Base-by-base conservation (phyloP, 176 grass and related monocot genomes). In the Rhynchospora pubera region DNA sequence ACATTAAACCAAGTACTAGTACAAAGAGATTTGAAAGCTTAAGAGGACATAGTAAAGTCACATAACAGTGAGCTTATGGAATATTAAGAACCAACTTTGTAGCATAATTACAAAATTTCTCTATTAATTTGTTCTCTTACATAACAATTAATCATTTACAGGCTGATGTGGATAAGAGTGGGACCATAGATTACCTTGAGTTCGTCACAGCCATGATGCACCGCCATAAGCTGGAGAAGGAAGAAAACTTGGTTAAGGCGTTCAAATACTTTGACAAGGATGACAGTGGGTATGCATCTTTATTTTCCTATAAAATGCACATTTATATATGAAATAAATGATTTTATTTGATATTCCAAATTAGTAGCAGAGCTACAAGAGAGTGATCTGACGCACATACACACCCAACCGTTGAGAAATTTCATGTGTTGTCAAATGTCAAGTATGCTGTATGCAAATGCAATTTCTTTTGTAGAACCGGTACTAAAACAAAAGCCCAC, bases 241-340 rank as follows among this genome's bases (percentile, higher is more conserved):
- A 30, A 16, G 59, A 53, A 39, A 52, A 65, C 19, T 26, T 85
- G 60, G 13, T 65, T 46, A 85, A 85, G 62, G 84, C 84, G 26
- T 86, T 86, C 18, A 7, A 86, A 58, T 32, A 55, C 72, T 76
- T 55, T 55, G 72, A 76, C 72, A 76, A 76, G 72, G 72, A 76
- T 76, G 46, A 14, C 3, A 76, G 23, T 76, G 71, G 71, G 72
- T 76, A 76, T 53, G 72, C 13, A 53, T 56, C 48, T 51, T 4
- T 16, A 24, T 11, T 61, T 61, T 61, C 21, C 9, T 61, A 61
- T 53, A 26, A 2, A 28, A 52, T 52, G 3, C 47, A 16, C 22
- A 55, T 76, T 45, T 76, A 53, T 23, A 55, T 55, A 13, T 45
- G 39, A 14, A 67, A 13, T 45, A 16, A 67, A 67, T 42, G 30